These are phyloP conservation scores for Penicillium sp. DNA, from an alignment of 2,329 filamentous ascomycete genomes.

Conservation along the genomic window DNA sequence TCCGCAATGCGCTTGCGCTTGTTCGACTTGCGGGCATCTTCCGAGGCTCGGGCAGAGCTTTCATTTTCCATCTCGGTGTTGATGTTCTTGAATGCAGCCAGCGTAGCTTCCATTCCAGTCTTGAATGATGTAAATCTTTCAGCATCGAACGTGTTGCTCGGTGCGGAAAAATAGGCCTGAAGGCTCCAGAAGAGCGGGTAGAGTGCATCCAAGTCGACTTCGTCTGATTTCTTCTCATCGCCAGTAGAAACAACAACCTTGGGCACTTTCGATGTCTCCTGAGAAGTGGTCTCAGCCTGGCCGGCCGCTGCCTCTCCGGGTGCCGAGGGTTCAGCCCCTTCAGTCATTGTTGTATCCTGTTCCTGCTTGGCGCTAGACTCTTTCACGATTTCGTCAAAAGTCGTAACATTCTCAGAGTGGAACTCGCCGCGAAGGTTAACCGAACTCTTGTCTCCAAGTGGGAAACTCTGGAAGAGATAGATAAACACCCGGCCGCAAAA, in stretches of 20 bases:
- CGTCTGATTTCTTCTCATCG: constrained; percentile 21
- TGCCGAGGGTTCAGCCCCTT: constrained; percentile 29
- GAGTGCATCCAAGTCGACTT: constrained; percentile 61
- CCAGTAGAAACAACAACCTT: constrained; percentile 22
- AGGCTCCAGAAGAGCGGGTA: constrained; percentile 93
- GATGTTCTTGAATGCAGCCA: constrained; percentile 66
- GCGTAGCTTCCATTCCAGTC: constrained; percentile 52
- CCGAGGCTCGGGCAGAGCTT: constrained; percentile 48
- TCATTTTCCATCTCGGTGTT: constrained; percentile 60
- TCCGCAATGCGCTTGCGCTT: constrained; percentile 63
- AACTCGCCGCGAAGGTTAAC: constrained; percentile 95
- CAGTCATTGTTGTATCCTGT: constrained; percentile 59
- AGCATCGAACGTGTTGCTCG: constrained; percentile 67
- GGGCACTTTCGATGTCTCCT: constrained; percentile 16
- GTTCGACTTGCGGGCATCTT: constrained; percentile 55
- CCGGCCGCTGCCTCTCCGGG: constrained; percentile 25
- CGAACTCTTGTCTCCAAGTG: constrained; percentile 89
- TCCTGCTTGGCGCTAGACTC: constrained; percentile 38
- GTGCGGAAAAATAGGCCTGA: constrained; percentile 84
- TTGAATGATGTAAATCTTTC: constrained; percentile 60
- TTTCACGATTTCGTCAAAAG: constrained; percentile 56
- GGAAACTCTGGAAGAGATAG: constrained; percentile 96
- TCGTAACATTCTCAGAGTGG: constrained; percentile 87
- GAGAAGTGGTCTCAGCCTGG: constrained; percentile 11
- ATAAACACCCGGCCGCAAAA: constrained; percentile 98